phyloP scores from a whole-genome alignment of 208 protist genomes.

The Porcisia deanei region DNA sequence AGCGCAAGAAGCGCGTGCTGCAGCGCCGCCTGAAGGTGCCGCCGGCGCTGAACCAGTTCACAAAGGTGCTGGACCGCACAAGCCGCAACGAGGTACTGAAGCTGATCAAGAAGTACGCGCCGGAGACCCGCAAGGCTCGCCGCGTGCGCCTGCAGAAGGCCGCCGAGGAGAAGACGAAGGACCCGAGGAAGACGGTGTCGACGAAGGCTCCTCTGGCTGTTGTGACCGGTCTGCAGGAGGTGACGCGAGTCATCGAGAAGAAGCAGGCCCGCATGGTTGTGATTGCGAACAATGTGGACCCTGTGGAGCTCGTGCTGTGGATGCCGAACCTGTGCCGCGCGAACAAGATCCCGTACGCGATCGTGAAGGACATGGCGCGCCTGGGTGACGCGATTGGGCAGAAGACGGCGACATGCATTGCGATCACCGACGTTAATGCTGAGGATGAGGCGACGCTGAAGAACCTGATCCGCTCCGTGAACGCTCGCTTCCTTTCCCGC shows the following conservation, averaged over 20 bases:
- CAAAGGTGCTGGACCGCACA: constrained; percentile 92
- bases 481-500: constrained; percentile 94
- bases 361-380: constrained; percentile 99
- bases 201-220: constrained; percentile 91
- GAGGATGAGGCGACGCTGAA: constrained; percentile 94
- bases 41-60: constrained; percentile 89
- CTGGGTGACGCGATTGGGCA: constrained; percentile 97
- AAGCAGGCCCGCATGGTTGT: constrained; percentile 99
- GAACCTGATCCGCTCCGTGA: constrained; percentile 93
- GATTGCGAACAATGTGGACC: constrained; percentile 99
- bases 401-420: constrained; percentile 97
- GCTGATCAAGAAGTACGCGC: constrained; percentile 98
- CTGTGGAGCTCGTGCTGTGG: constrained; percentile 99
- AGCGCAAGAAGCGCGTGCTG: constrained; percentile 98
- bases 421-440: constrained; percentile 95
- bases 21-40: constrained; percentile 98
- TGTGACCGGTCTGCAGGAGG: constrained; percentile 98
- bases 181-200: constrained; percentile 76
- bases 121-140: constrained; percentile 96
- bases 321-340: constrained; percentile 99
- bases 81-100: constrained; percentile 97
- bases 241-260: constrained; percentile 97
- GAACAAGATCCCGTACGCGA: constrained; percentile 99
- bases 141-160: constrained; percentile 91
- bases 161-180: constrained; percentile 93